Conservation (phyloP, 495 filamentous ascomycete genomes). For the Lophiostoma macrostomum region DNA sequence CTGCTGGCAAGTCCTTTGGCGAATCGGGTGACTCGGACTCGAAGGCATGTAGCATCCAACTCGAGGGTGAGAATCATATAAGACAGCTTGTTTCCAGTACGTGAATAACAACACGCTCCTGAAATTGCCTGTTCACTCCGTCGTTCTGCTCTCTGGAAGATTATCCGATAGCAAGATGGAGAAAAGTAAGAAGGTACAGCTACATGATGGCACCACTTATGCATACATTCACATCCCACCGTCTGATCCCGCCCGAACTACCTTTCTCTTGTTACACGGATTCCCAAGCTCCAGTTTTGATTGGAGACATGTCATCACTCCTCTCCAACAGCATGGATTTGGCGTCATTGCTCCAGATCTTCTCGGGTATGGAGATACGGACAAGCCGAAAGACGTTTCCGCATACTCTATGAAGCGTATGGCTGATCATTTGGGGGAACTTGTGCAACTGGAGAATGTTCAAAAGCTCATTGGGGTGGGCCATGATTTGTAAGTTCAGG, state of each 20-base stretch:
- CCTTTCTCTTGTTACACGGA: conserved; percentile 20
- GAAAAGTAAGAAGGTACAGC: neutral
- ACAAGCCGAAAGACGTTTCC: conserved; percentile 38
- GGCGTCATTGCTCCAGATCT: conserved; percentile 50
- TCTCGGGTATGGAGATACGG: conserved; percentile 50
- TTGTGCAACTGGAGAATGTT: conserved; percentile 37
- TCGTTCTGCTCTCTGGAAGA: too few relatives aligned
- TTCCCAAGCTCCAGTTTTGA: conserved; percentile 35
- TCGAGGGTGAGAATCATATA: too few relatives aligned
- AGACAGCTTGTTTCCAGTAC: too few relatives aligned
- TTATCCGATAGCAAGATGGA: too few relatives aligned
- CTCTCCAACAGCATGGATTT: conserved; percentile 41
- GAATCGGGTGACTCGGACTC: too few relatives aligned
- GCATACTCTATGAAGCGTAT: conserved; percentile 41
- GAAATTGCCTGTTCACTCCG: too few relatives aligned
- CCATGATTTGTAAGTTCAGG: conserved; percentile 36
- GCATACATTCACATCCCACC: neutral
- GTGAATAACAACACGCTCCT: too few relatives aligned
- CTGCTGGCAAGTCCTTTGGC: too few relatives aligned
- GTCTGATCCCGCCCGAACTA: neutral
- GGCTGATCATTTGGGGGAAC: conserved; percentile 41
- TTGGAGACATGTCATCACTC: conserved; percentile 46
- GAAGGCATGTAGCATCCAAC: too few relatives aligned
- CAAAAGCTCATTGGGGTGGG: conserved; percentile 34
- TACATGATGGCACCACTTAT: conserved; percentile 3